A percentile compares a stretch with the other conserved stretches of the same genome.
phyloP scores from a whole-genome alignment of 768 basidiomycete genomes.

The Tylopilus sp. region DNA sequence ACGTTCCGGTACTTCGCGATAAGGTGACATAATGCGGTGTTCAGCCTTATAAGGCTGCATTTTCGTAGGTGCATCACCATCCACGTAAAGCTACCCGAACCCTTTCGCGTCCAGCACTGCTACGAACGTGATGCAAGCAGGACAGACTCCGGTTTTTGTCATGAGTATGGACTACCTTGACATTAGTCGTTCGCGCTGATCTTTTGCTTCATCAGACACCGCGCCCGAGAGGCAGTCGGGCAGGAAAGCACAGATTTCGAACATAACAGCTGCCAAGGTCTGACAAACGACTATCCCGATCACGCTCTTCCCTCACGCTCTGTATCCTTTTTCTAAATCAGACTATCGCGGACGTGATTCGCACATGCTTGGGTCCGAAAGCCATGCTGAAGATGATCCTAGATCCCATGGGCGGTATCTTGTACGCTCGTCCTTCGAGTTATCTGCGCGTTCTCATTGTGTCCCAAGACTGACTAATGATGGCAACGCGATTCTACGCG shows the following conservation, averaged over 20 bases:
- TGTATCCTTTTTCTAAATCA: constrained; percentile 30
- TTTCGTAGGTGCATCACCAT: too few species aligned
- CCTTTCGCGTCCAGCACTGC: too few species aligned
- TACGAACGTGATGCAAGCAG: constrained; percentile 25
- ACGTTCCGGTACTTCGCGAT: too few species aligned
- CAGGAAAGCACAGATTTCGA: constrained; percentile 92
- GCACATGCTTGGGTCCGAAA: constrained; percentile 96
- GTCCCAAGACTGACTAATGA: constrained; percentile 84
- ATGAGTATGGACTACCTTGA: constrained; percentile 52
- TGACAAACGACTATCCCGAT: constrained; percentile 5
- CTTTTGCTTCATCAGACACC: constrained; percentile 54
- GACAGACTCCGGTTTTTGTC: constrained; percentile 79
- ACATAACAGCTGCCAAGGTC: constrained; percentile 96
- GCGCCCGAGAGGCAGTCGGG: constrained; percentile 93
- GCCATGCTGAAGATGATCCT: constrained; percentile 99
- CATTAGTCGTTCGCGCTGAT: background rate
- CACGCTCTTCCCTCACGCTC: background rate
- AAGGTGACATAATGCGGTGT: too few species aligned
- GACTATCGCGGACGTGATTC: constrained; percentile 97
- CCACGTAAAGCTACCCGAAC: too few species aligned
- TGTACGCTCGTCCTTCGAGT: constrained; percentile 49
- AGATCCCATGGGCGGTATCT: constrained; percentile 98
- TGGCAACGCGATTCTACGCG: constrained; percentile 97
- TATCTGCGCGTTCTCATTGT: background rate
- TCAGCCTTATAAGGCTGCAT: too few species aligned